Base-by-base conservation (phyloP, 2,329 filamentous ascomycete genomes). In the Aureobasidium sp. region DNA sequence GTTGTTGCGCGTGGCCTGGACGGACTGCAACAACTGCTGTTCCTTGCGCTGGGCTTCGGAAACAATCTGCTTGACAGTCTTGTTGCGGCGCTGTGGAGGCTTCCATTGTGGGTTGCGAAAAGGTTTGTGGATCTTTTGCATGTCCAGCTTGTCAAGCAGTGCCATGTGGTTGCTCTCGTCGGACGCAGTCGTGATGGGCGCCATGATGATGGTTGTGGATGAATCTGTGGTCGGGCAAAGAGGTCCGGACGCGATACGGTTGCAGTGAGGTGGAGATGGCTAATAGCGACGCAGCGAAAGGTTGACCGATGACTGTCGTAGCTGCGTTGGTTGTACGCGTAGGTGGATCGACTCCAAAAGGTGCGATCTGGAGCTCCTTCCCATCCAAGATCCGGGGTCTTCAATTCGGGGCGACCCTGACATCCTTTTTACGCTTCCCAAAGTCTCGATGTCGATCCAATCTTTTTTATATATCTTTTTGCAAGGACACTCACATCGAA, bases 61-160 rank as follows among this genome's bases (percentile, higher is more conserved):
- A 64, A 99, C 82, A 65, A 99, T 94, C 69, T 96, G 90, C 77
- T 97, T 97, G 76, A 97, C 87, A 76, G 96, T 97, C 81, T 99
- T 99, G 84, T 99, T 99, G 76, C 94, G 90, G 57, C 94, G 91
- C 75, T 92, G 88, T 67, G 93, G 91, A 17, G 94, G 91, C 72
- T 90, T 91, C 94, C 94, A 99, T 73, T 85, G 79, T 2, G 88
- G 81, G 73, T 91, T 96, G 75, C 93, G 92, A 81, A 97, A 99
- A 70, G 86, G 88, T 78, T 95, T 96, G 69, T 86, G 86, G 72
- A 90, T 85, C 64, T 86, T 84, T 74, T 94, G 88, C 70, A 97
- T 91, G 80, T 99, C 94, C 71, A 97, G 89, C 73, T 89, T 80
- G 76, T 97, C 91, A 68, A 99, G 87, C 64, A 97, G 87, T 68